These are phyloP conservation scores for Rhodomyrtus tomentosa DNA, from an alignment of 345 rosid species.

Conservation along the genomic window DNA sequence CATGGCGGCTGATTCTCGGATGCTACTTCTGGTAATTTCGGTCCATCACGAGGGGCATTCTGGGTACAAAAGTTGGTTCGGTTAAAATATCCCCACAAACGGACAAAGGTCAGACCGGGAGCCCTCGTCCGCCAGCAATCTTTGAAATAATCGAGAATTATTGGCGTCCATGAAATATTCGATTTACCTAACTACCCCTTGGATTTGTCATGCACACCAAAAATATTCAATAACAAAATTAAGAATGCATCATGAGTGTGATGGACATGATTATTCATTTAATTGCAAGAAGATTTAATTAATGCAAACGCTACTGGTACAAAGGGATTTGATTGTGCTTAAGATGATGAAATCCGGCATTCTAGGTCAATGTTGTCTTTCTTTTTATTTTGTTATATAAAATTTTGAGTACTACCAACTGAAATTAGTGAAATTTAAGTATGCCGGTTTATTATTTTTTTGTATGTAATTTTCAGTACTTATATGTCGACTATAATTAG, in stretches of 20 bases:
- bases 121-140: constrained; percentile 9
- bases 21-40: background rate
- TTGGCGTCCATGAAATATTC: background rate
- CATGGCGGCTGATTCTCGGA: background rate
- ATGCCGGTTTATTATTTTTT: background rate
- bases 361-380: background rate
- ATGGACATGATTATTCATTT: background rate
- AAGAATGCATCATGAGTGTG: background rate
- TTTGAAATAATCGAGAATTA: background rate
- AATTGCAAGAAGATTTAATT: background rate
- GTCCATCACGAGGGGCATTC: background rate
- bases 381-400: background rate
- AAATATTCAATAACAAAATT: background rate
- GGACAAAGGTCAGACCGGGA: background rate
- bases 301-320: background rate
- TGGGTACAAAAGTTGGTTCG: background rate
- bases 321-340: background rate
- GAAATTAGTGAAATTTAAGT: background rate
- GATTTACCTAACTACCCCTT: background rate
- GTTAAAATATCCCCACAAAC: constrained; percentile 1
- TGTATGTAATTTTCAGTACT: background rate
- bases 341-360: background rate
- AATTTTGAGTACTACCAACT: background rate
- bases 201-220: background rate
- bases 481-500: background rate